Percentiles rank a stretch among this genome's conserved stretches.
Conservation (phyloP, 306 rosid genomes). For the Cicer chorassanicum region DNA sequence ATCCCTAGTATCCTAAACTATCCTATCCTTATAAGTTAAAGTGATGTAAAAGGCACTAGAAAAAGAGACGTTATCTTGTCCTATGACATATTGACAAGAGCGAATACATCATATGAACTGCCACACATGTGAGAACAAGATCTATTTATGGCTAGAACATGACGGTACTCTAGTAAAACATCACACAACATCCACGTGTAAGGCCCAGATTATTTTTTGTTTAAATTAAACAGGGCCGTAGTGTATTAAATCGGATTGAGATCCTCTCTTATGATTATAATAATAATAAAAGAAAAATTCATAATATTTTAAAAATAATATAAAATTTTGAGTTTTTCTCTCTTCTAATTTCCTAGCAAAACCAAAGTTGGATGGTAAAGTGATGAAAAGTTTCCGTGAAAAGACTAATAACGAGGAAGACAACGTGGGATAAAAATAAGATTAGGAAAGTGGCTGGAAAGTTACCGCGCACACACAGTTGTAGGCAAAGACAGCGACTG, state of each 20-base stretch:
- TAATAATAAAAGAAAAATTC: too few species aligned
- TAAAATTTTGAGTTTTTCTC: too few species aligned
- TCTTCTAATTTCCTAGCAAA: constrained; percentile 9
- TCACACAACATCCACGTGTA: too few species aligned
- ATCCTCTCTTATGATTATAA: too few species aligned
- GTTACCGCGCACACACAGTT: neutral
- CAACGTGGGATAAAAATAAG: constrained; percentile 35
- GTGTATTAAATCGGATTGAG: too few species aligned
- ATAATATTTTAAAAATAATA: too few species aligned
- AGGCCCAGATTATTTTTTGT: too few species aligned
- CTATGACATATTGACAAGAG: neutral
- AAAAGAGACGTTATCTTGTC: constrained; percentile 22
- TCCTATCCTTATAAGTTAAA: neutral
- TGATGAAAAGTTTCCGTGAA: constrained; percentile 38
- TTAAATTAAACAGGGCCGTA: too few species aligned
- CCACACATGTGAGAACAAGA: constrained; percentile 35
- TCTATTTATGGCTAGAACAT: neutral
- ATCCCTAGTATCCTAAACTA: too few species aligned
- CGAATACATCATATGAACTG: neutral
- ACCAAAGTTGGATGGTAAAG: constrained; percentile 29
- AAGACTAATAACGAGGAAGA: constrained; percentile 37
- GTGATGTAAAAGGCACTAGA: neutral
- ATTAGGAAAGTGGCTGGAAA: constrained; percentile 40
- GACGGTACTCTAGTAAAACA: constrained; percentile 8
- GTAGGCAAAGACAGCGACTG: constrained; percentile 50